Conservation (phyloP, 495 filamentous ascomycete species). For the Lophiostoma macrostomum region DNA sequence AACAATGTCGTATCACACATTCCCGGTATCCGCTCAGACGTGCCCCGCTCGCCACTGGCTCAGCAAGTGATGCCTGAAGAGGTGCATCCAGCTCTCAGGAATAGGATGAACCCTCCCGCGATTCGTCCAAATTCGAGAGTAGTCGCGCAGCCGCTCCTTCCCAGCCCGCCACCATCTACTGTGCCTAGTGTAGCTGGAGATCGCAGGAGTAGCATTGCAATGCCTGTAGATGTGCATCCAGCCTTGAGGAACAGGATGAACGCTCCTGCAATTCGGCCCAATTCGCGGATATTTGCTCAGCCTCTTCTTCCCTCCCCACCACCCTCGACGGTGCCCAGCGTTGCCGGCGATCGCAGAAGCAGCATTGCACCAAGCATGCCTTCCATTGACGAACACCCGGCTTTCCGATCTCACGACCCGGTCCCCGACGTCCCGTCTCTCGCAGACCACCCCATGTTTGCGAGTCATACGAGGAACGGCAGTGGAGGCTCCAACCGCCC, state of each 20-base stretch:
- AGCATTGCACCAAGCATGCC: slow-evolving; percentile 26
- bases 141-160: slow-evolving; percentile 20
- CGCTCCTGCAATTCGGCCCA: slow-evolving; percentile 2
- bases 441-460: slow-evolving; percentile 12
- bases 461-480: too few species aligned
- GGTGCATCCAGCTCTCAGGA: too few species aligned
- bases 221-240: too few species aligned
- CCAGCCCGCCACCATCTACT: slow-evolving; percentile 21
- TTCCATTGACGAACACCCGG: slow-evolving; percentile 23
- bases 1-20: slow-evolving; percentile 26
- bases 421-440: slow-evolving; percentile 15
- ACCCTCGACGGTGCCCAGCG: slow-evolving; percentile 15
- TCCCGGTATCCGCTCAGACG: slow-evolving; percentile 12
- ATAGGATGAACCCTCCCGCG: background rate
- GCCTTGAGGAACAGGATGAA: too few species aligned
- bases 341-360: slow-evolving; percentile 4
- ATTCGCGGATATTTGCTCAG: slow-evolving; percentile 13
- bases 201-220: slow-evolving; percentile 11
- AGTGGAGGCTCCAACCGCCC: background rate
- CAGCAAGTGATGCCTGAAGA: too few species aligned
- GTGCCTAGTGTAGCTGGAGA: slow-evolving; percentile 9
- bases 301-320: slow-evolving; percentile 25
- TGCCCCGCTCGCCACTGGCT: background rate
- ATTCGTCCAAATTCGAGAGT: slow-evolving; percentile 9
- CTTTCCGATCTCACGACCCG: background rate